phyloP scores from a whole-genome alignment of 495 filamentous ascomycete species.

The Ramalina intermedia region DNA sequence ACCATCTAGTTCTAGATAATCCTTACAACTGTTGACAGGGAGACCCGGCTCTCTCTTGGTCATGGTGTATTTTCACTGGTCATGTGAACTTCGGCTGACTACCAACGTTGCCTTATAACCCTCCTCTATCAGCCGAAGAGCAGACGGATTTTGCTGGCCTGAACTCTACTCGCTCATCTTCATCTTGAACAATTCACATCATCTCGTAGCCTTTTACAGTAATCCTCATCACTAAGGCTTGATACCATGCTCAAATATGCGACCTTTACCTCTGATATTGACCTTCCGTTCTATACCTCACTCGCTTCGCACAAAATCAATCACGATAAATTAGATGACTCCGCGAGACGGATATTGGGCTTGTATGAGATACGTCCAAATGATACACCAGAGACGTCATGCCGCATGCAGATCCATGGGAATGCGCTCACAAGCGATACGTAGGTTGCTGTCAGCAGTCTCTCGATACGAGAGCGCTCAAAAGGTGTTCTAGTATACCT shows the following conservation, averaged over 20 bases:
- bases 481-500: constrained; percentile 41
- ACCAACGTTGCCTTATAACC: background rate
- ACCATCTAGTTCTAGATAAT: no score
- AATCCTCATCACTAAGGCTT: no score
- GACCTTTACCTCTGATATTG: constrained; percentile 83
- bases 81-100: no score
- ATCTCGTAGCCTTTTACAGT: background rate
- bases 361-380: constrained; percentile 69
- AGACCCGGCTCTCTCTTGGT: no score
- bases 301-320: constrained; percentile 85
- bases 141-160: background rate
- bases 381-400: constrained; percentile 53
- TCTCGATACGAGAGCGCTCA: background rate
- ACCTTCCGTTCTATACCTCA: constrained; percentile 83
- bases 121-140: background rate
- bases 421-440: constrained; percentile 69
- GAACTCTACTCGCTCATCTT: background rate
- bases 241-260: constrained; percentile 45
- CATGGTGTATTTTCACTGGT: no score
- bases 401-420: constrained; percentile 75
- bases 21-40: no score
- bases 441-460: constrained; percentile 35
- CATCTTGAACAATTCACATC: background rate
- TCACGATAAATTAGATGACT: constrained; percentile 89
- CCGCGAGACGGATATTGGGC: constrained; percentile 72